Percentiles rank a stretch among this genome's conserved stretches.
These are phyloP conservation scores for Gossypium mustelinum DNA, from an alignment of 345 rosid species.

Conservation along the genomic window DNA sequence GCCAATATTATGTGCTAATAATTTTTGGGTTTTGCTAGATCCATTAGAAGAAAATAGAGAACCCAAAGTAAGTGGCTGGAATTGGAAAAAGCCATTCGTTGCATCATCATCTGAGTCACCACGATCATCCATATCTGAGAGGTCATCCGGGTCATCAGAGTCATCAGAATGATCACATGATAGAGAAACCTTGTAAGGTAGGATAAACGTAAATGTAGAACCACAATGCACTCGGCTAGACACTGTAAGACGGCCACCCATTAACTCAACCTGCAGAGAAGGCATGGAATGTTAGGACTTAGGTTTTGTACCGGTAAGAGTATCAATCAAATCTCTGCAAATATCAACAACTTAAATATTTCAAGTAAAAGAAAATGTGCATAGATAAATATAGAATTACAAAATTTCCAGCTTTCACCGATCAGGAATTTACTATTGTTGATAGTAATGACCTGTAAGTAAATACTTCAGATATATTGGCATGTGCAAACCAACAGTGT, in stretches of 20 bases:
- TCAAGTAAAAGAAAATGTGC: neutral
- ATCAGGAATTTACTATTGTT: neutral
- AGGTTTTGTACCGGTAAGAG: neutral
- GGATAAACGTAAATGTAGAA: conserved; percentile 83
- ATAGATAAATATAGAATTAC: neutral
- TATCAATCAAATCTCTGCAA: neutral
- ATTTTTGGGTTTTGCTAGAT: conserved; percentile 38
- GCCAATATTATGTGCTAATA: conserved; percentile 30
- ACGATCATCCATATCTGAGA: conserved; percentile 61
- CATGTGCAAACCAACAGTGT: neutral
- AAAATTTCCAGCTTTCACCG: neutral
- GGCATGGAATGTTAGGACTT: conserved; percentile 19
- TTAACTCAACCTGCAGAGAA: conserved; percentile 70
- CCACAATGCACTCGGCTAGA: conserved; percentile 74
- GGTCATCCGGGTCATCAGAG: conserved; percentile 76
- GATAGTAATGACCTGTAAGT: neutral
- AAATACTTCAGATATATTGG: neutral
- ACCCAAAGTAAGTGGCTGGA: conserved; percentile 64
- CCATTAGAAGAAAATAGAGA: conserved; percentile 57
- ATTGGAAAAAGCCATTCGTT: conserved; percentile 68
- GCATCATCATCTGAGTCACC: conserved; percentile 56
- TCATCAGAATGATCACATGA: conserved; percentile 61
- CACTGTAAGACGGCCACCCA: conserved; percentile 92
- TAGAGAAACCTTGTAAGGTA: conserved; percentile 73
- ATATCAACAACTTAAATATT: neutral